phyloP scores from a whole-genome alignment of 345 rosid genomes.

The Mangifera indica region DNA sequence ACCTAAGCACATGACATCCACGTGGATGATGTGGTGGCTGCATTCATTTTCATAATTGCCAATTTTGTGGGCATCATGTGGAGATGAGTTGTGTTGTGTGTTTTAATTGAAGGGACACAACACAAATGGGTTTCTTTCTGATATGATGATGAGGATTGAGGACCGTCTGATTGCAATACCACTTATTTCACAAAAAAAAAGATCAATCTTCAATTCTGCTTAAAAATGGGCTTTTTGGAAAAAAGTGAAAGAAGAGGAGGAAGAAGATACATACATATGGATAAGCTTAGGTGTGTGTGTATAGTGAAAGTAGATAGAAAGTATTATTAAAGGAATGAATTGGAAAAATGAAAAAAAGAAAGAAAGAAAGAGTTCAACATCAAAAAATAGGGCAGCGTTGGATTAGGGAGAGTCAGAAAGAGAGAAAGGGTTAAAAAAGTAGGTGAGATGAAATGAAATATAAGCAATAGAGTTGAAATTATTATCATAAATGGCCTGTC shows the following conservation, averaged over 20 bases:
- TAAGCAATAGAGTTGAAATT: not conserved
- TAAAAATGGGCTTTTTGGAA: not conserved
- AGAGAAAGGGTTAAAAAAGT: conserved; percentile 30
- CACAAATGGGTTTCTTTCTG: not conserved
- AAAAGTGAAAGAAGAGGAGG: not conserved
- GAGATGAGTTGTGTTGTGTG: no score
- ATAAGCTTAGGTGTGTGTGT: conserved; percentile 8
- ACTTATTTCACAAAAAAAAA: conserved; percentile 15
- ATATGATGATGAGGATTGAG: no score
- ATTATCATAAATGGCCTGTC: conserved; percentile 26
- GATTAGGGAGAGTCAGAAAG: conserved; percentile 12
- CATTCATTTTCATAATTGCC: conserved; percentile 1
- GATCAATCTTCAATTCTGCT: conserved; percentile 2
- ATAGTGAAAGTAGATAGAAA: not conserved
- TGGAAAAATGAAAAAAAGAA: not conserved
- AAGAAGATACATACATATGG: not conserved
- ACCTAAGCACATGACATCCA: conserved; percentile 58
- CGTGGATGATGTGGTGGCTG: conserved; percentile 40
- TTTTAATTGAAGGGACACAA: conserved; percentile 12
- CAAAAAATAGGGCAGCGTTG: no score
- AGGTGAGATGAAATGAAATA: conserved; percentile 30
- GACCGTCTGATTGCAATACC: no score
- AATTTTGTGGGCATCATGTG: conserved; percentile 16
- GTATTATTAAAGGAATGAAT: no score
- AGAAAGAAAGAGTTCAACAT: conserved; percentile 15